Percentiles rank a stretch among this genome's conserved stretches.
Evolutionary conservation across 2,329 filamentous ascomycete genomes (phyloP).

Genomic region (Aureobasidium melanogenum): DNA sequence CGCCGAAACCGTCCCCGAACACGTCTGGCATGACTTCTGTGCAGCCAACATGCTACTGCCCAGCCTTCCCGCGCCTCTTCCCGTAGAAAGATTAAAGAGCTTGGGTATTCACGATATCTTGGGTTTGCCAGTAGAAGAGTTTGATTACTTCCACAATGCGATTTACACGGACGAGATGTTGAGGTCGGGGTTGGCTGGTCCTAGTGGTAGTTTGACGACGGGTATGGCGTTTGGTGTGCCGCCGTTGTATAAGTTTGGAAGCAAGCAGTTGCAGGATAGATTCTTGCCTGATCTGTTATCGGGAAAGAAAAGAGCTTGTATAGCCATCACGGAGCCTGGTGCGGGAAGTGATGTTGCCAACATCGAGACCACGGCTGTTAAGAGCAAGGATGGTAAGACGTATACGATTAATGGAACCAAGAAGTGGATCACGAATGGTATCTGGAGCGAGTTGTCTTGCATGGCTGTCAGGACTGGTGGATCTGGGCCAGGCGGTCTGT

Average conservation of each 20-base stretch:
- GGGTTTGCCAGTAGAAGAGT: slow-evolving; percentile 61
- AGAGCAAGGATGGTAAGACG: slow-evolving; percentile 53
- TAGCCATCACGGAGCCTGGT: slow-evolving; percentile 70
- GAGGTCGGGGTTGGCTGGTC: slow-evolving; percentile 56
- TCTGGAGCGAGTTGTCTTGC: slow-evolving; percentile 58
- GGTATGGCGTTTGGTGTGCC: slow-evolving; percentile 67
- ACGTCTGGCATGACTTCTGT: slow-evolving; percentile 57
- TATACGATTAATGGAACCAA: slow-evolving; percentile 68
- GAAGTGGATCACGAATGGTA: slow-evolving; percentile 72
- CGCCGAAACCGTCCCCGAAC: slow-evolving; percentile 51
- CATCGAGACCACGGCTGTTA: slow-evolving; percentile 58
- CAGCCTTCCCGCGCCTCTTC: slow-evolving; percentile 58
- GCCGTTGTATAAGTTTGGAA: slow-evolving; percentile 61
- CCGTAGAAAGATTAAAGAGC: slow-evolving; percentile 57
- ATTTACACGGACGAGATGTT: slow-evolving; percentile 67
- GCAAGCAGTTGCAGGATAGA: slow-evolving; percentile 50
- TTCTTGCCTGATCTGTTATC: slow-evolving; percentile 61
- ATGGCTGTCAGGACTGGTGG: slow-evolving; percentile 69
- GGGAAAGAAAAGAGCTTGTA: slow-evolving; percentile 59
- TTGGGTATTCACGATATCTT: slow-evolving; percentile 58
- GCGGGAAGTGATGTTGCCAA: slow-evolving; percentile 67
- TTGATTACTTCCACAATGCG: slow-evolving; percentile 60
- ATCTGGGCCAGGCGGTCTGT: slow-evolving; percentile 53
- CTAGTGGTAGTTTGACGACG: slow-evolving; percentile 55
- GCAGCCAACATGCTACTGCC: slow-evolving; percentile 62